phyloP scores from a whole-genome alignment of 306 rosid species.

The Luffa aegyptiaca region DNA sequence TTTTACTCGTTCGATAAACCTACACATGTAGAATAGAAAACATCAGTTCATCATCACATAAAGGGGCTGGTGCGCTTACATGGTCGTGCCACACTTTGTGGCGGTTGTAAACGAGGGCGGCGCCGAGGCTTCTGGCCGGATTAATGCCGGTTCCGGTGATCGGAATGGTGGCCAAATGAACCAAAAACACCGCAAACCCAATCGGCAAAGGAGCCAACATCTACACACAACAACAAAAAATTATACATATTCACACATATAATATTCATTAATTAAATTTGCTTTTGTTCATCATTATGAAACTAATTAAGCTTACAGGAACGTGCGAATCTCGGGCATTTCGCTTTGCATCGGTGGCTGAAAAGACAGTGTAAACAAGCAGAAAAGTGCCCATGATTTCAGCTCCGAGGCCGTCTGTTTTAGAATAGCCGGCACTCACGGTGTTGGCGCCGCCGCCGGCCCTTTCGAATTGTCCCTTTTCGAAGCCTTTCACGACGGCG shows the following conservation, averaged over 20 bases:
- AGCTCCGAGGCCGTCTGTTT: not conserved
- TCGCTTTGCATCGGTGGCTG: not conserved
- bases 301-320: not conserved
- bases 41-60: no score
- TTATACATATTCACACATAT: no score
- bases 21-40: no score
- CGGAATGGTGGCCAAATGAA: not conserved
- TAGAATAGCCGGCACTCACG: not conserved
- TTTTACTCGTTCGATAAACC: no score
- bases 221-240: not conserved
- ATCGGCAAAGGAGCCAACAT: not conserved
- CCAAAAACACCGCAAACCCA: not conserved
- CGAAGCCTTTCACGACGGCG: not conserved
- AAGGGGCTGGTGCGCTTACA: not conserved
- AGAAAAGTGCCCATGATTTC: not conserved
- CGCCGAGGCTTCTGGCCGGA: not conserved
- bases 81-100: not conserved
- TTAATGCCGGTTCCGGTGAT: not conserved
- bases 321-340: not conserved
- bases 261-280: no score
- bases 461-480: not conserved
- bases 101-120: not conserved
- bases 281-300: not conserved
- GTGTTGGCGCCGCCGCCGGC: not conserved
- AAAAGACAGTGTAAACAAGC: not conserved